Conservation (phyloP, 2,329 filamentous ascomycete genomes). For the Alternaria ethzedia region DNA sequence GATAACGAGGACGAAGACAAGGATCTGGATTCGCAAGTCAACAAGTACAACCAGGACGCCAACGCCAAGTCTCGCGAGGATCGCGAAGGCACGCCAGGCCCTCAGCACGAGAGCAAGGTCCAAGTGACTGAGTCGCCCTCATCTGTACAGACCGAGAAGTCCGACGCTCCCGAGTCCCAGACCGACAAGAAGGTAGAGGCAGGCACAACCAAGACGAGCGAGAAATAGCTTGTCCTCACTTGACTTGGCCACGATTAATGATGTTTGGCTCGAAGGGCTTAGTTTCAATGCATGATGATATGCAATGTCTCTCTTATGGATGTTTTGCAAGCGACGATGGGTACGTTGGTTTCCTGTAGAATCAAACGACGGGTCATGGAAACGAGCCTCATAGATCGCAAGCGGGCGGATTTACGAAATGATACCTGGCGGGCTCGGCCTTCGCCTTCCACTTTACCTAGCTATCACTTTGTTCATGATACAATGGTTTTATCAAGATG, state of each 20-base stretch:
- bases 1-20: slow-evolving; percentile 87
- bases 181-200: slow-evolving; percentile 26
- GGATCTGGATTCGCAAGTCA: slow-evolving; percentile 83
- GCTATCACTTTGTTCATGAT: slow-evolving; percentile 18
- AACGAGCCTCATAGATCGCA: slow-evolving; percentile 26
- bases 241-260: slow-evolving; percentile 6
- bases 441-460: slow-evolving; percentile 34
- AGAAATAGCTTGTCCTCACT: slow-evolving; percentile 26
- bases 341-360: slow-evolving; percentile 21
- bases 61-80: slow-evolving; percentile 26
- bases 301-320: slow-evolving; percentile 23
- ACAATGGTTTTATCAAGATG: slow-evolving; percentile 1
- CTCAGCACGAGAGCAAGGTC: slow-evolving; percentile 20
- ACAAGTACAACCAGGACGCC: slow-evolving; percentile 60
- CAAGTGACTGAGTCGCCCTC: slow-evolving; percentile 45
- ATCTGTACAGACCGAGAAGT: slow-evolving; percentile 48
- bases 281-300: slow-evolving; percentile 5
- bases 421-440: slow-evolving; percentile 46
- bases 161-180: slow-evolving; percentile 25
- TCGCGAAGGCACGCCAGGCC: slow-evolving; percentile 37
- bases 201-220: slow-evolving; percentile 17
- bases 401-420: slow-evolving; percentile 39
- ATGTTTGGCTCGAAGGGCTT: neutral
- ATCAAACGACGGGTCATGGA: slow-evolving; percentile 33
- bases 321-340: slow-evolving; percentile 19